Evolutionary conservation across 495 filamentous ascomycete genomes (phyloP), one percentile per base, ranked within the genome.

Genomic region (Elaphomyces granulatus): DNA sequence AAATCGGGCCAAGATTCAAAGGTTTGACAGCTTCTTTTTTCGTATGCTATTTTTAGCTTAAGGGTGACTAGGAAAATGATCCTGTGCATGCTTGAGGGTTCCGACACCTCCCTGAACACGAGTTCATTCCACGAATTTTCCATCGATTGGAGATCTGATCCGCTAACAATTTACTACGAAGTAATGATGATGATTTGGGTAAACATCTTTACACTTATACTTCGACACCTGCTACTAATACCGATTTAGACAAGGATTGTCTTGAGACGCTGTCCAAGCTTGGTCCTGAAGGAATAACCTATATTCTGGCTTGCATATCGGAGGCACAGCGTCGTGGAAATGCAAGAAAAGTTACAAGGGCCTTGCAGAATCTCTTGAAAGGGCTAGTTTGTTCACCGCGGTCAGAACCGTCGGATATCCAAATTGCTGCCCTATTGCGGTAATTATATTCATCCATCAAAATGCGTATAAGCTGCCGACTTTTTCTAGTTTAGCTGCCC

Each of bases 251-350:
- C 38, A 51, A 59, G 21, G 55, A 69, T 23, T 78, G 73, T 38
- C 67, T 85, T 18, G 53, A 73, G 30, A 50, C 47, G 1, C 59
- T 88, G 19, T 65, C 54, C 28, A 52, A 61, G 31, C 43, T 57
- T 17, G 59, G 65, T 0, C 52, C 64, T 4, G 66, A 73, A 32
- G 66, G 78, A 40, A 61, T 69, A 6, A 65, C 56, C 17, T 72
- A 81, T 40, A 65, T 93, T 4, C 80, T 81, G 37, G 80, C 83
- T 0, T 90, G 85, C 47, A 76, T 79, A 41, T 56, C 81, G 2
- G 83, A 88, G 47, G 80, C 85, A 3, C 75, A 87, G 31, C 63
- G 76, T 46, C 53, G 59, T 1, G 76, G 79, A 2, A 70, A 83
- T 44, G 74, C 70, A 19, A 42, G 46, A 6, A 64, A 74, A 39